Conservation (phyloP, 129 eudicot species). For the Flaveria trinervia region DNA sequence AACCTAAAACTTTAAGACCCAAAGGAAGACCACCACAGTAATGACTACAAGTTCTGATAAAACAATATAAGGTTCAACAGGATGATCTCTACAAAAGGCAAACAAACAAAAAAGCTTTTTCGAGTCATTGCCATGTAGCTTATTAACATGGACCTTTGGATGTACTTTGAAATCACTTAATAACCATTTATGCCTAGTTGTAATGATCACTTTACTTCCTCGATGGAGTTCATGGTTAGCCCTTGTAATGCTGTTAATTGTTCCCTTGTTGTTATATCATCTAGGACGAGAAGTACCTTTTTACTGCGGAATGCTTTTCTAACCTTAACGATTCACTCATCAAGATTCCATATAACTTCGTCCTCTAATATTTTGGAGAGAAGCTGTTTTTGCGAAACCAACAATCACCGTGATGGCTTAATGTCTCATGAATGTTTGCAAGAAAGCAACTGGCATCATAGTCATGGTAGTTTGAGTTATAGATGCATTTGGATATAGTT, state of each 20-base stretch:
- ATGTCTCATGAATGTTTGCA: slow-evolving; percentile 22
- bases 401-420: neutral
- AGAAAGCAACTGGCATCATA: slow-evolving; percentile 34
- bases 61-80: slow-evolving; percentile 6
- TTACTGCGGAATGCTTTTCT: neutral
- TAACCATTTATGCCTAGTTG: too few relatives aligned
- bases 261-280: neutral
- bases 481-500: slow-evolving; percentile 35
- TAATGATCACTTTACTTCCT: neutral
- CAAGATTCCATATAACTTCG: neutral
- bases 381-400: slow-evolving; percentile 32
- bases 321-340: slow-evolving; percentile 17
- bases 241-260: slow-evolving; percentile 7
- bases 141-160: neutral
- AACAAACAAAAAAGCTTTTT: slow-evolving; percentile 32
- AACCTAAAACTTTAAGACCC: slow-evolving; percentile 30
- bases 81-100: slow-evolving; percentile 31
- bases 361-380: slow-evolving; percentile 13
- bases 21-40: slow-evolving; percentile 37
- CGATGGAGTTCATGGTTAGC: neutral
- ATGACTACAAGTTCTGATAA: neutral
- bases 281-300: slow-evolving; percentile 21
- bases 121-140: slow-evolving; percentile 13
- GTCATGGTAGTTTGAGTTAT: slow-evolving; percentile 8
- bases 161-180: neutral